These are phyloP conservation scores for Auricularia cornea DNA, from an alignment of 768 basidiomycete species.

Conservation along the genomic window DNA sequence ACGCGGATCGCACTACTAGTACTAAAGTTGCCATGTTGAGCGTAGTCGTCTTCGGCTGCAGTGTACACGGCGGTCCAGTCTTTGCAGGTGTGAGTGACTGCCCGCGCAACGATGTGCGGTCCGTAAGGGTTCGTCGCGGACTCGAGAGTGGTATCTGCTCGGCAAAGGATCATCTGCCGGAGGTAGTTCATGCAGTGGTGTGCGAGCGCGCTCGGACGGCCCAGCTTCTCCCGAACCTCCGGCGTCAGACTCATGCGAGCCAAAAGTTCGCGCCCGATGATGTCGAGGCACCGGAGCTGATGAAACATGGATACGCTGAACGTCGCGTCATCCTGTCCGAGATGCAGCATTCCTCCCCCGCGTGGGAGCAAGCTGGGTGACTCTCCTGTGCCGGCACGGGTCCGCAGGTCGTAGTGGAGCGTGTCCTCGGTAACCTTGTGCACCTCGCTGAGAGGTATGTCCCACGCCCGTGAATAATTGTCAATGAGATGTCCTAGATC, in stretches of 20 bases:
- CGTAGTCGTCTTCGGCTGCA: constrained; percentile 27
- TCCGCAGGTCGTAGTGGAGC: constrained; percentile 19
- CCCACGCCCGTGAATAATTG: constrained; percentile 17
- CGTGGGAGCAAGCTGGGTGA: constrained; percentile 21
- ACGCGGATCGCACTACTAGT: too few relatives aligned
- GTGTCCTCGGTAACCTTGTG: constrained; percentile 22
- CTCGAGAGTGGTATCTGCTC: constrained; percentile 25
- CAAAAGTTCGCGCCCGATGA: constrained; percentile 23
- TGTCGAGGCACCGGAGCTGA: constrained; percentile 32
- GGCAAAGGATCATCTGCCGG: constrained; percentile 30
- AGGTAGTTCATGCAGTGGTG: constrained; percentile 35
- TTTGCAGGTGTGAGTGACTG: constrained; percentile 32
- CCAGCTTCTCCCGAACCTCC: too few relatives aligned
- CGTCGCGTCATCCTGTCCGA: constrained; percentile 17
- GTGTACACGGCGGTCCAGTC: constrained; percentile 34
- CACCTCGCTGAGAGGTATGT: constrained; percentile 3
- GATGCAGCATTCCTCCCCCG: constrained; percentile 15
- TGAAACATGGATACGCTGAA: constrained; percentile 33
- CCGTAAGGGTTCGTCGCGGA: constrained; percentile 27
- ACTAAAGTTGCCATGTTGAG: too few relatives aligned
- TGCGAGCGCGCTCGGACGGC: constrained; percentile 2
- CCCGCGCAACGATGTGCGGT: constrained; percentile 22
- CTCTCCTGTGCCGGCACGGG: constrained; percentile 15
- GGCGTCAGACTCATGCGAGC: too few relatives aligned
- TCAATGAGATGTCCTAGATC: constrained; percentile 20